Percentiles rank a stretch among this genome's conserved stretches.
Conservation (phyloP, 371 early-diverging fungal species). For the Apophysomyces variabilis region DNA sequence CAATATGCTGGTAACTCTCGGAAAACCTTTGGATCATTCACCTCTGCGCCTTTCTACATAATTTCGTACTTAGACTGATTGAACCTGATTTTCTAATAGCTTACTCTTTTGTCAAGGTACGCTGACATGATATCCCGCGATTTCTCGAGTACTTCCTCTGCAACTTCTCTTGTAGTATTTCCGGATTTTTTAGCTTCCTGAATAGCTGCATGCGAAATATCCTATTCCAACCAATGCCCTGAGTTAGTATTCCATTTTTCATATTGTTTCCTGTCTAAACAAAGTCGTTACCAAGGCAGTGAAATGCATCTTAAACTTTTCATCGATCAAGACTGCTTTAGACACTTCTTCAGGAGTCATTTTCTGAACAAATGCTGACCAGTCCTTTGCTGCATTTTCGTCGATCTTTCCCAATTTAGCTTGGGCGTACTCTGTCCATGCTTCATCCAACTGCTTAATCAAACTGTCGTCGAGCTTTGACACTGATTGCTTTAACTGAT, state of each 20-base stretch:
- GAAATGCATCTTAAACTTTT: constrained; percentile 81
- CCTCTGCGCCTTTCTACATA: constrained; percentile 58
- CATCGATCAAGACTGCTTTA: constrained; percentile 57
- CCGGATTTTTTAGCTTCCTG: constrained; percentile 52
- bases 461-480: constrained; percentile 39
- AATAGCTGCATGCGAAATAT: constrained; percentile 54
- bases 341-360: constrained; percentile 58
- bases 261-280: too few species aligned
- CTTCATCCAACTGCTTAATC: constrained; percentile 60
- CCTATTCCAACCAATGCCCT: constrained; percentile 21
- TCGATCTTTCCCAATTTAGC: constrained; percentile 60
- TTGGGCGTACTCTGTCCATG: constrained; percentile 67
- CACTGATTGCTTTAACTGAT: constrained; percentile 57
- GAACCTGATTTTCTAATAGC: neutral
- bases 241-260: too few species aligned
- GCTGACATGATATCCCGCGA: constrained; percentile 59
- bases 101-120: constrained; percentile 65
- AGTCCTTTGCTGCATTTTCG: constrained; percentile 42
- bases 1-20: constrained; percentile 93
- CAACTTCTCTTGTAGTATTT: constrained; percentile 47
- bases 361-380: constrained; percentile 60
- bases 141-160: constrained; percentile 47
- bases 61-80: neutral
- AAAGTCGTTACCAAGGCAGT: constrained; percentile 55
- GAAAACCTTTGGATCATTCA: constrained; percentile 89